Evolutionary conservation across 2,329 filamentous ascomycete species (phyloP).

Genomic region (Penicillium digitatum): DNA sequence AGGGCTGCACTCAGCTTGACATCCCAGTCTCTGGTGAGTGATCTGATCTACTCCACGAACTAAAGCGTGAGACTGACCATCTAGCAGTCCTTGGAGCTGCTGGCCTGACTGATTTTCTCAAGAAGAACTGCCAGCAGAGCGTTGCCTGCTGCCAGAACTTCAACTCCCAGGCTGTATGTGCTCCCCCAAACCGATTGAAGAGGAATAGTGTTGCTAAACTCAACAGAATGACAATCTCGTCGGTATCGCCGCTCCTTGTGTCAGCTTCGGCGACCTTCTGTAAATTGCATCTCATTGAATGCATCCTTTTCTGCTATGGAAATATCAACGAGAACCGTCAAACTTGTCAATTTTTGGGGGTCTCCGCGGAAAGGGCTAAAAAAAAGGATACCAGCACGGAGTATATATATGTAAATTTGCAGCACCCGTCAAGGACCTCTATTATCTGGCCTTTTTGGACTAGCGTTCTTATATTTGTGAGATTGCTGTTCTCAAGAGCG

Average conservation of each 20-base stretch:
- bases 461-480: background rate
- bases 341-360: background rate
- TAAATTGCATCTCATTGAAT: slow-evolving; percentile 17
- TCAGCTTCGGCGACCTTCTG: slow-evolving; percentile 30
- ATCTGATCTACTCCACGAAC: background rate
- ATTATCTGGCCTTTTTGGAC: background rate
- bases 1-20: slow-evolving; percentile 28
- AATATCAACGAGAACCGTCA: background rate
- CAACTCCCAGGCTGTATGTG: slow-evolving; percentile 21
- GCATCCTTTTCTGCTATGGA: background rate
- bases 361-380: background rate
- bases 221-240: slow-evolving; percentile 27
- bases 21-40: slow-evolving; percentile 26
- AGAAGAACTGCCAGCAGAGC: slow-evolving; percentile 32
- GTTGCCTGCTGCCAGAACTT: slow-evolving; percentile 33
- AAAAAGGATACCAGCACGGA: slow-evolving; percentile 5
- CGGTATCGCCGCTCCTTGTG: slow-evolving; percentile 30
- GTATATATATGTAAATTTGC: slow-evolving; percentile 14
- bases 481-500: background rate
- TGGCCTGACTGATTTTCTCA: slow-evolving; percentile 20
- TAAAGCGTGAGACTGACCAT: background rate
- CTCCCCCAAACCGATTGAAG: too few species aligned
- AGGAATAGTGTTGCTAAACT: slow-evolving; percentile 3
- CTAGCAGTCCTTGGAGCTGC: slow-evolving; percentile 14
- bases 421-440: slow-evolving; percentile 3